phyloP scores from a whole-genome alignment of 768 basidiomycete genomes.

The Tricholoma terreum region DNA sequence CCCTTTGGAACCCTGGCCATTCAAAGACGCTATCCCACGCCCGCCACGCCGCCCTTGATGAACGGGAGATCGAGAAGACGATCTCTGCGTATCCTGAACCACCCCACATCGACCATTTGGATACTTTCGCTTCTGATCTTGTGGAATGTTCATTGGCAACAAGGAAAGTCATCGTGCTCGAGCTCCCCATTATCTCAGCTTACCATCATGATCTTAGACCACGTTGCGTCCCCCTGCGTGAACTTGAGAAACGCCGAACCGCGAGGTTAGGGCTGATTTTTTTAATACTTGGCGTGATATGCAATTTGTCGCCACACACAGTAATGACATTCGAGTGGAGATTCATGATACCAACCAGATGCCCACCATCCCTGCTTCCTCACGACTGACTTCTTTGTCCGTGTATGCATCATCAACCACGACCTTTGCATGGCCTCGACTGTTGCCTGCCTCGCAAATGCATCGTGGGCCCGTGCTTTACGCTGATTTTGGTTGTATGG shows the following conservation, averaged over 20 bases:
- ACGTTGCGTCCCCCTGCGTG: background rate
- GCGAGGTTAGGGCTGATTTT: background rate
- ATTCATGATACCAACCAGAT: background rate
- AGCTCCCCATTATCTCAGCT: background rate
- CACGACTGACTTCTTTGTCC: slow-evolving; percentile 21
- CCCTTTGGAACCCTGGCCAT: background rate
- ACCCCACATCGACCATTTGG: background rate
- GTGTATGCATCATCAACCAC: slow-evolving; percentile 43
- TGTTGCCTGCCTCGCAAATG: slow-evolving; percentile 44
- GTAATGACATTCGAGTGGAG: background rate
- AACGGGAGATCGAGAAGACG: background rate
- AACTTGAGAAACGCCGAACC: background rate
- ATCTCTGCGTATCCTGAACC: background rate
- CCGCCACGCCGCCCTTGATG: background rate
- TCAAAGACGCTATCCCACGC: background rate
- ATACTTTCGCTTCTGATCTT: background rate
- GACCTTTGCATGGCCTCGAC: slow-evolving; percentile 46
- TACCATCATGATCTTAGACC: background rate
- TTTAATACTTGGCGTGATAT: background rate
- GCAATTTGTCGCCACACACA: background rate
- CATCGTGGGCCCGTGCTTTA: slow-evolving; percentile 36
- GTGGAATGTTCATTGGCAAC: background rate
- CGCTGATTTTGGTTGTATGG: slow-evolving; percentile 16
- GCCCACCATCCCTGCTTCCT: background rate
- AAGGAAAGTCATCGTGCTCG: background rate